Percentiles rank a stretch among this genome's conserved stretches.
These are phyloP conservation scores for Umbellularia californica DNA, from an alignment of 164 flowering plant species.

Conservation along the genomic window DNA sequence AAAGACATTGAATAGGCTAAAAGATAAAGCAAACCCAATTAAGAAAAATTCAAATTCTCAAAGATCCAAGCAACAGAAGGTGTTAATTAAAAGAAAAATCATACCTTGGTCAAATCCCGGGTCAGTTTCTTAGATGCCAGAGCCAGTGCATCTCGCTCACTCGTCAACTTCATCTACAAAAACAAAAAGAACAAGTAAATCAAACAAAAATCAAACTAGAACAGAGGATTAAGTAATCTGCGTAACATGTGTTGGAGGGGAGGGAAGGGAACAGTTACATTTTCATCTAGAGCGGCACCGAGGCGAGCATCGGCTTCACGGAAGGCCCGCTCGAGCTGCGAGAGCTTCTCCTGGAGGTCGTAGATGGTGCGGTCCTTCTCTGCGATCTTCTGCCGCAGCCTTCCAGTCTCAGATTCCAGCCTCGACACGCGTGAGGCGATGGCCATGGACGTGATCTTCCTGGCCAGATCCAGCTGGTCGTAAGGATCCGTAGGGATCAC, in stretches of 20 bases:
- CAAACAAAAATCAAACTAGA: neutral
- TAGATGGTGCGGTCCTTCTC: slow-evolving; percentile 62
- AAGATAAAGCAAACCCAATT: neutral
- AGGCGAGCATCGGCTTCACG: slow-evolving; percentile 49
- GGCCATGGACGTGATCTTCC: slow-evolving; percentile 94
- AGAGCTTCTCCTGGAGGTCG: slow-evolving; percentile 58
- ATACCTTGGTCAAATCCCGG: slow-evolving; percentile 78
- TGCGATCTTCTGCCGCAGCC: slow-evolving; percentile 42
- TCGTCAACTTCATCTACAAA: slow-evolving; percentile 53
- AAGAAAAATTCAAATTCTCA: neutral
- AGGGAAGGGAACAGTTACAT: slow-evolving; percentile 33
- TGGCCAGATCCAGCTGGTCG: slow-evolving; percentile 88
- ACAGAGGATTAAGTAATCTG: neutral
- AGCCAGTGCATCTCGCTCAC: slow-evolving; percentile 68
- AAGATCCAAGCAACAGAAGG: neutral
- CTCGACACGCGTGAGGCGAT: slow-evolving; percentile 91
- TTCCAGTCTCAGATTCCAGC: slow-evolving; percentile 57
- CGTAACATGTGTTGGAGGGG: no score
- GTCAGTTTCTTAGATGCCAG: slow-evolving; percentile 54
- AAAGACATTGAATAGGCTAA: neutral
- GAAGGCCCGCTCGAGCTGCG: slow-evolving; percentile 30
- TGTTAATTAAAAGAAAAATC: neutral
- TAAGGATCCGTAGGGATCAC: slow-evolving; percentile 90
- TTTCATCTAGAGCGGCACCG: slow-evolving; percentile 52
- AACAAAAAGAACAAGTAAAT: slow-evolving; percentile 1